Base-by-base conservation (phyloP, 2,329 filamentous ascomycete genomes). In the Didymellaceae sp. region DNA sequence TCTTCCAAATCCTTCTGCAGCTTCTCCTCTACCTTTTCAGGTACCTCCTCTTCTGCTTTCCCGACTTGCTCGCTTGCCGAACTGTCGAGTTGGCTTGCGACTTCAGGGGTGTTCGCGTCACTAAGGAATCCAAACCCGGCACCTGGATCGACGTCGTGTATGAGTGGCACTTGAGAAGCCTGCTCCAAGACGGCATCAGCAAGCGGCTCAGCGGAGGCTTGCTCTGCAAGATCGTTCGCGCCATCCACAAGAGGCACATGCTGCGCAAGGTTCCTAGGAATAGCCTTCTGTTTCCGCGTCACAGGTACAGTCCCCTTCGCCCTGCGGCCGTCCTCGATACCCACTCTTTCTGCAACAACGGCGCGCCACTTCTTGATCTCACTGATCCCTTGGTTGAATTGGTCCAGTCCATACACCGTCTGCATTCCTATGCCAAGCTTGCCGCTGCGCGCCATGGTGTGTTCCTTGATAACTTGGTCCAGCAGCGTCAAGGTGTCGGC, bases 401-500 rank as follows among this genome's bases (percentile, higher is more conserved):
- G 54, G n/a, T 76, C 74, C 60, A 74, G 72, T 1, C 49, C 53
- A 50, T 70, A 71, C 6, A 76, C 58, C 14, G 64, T 55, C 35
- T 65, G 55, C 30, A 70, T 50, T 9, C 57, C 54, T n/a, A 37
- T 50, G 18, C 73, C 72, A 30, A 65, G 41, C 5, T 52, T 32
- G 0, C 73, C 72, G 4, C 48, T 47, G 6, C 44, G 38, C 6
- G 65, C 67, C 21, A 58, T 45, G 1, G 58, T 33, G 24, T 57
- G 58, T 38, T 74, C 63, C 8, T 52, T 46, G 7, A 73, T 52
- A 5, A 79, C 72, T 2, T 48, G 43, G 11, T 73, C 63, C 0
- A 80, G 55, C 5, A 79, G 37, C 2, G 58, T 52, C 10, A 77
- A 65, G 0, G 82, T 84, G 17, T 70, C 70, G 9, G 61, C 55